Conservation (phyloP, 768 basidiomycete genomes). For the Tricholoma hemisulphureum region DNA sequence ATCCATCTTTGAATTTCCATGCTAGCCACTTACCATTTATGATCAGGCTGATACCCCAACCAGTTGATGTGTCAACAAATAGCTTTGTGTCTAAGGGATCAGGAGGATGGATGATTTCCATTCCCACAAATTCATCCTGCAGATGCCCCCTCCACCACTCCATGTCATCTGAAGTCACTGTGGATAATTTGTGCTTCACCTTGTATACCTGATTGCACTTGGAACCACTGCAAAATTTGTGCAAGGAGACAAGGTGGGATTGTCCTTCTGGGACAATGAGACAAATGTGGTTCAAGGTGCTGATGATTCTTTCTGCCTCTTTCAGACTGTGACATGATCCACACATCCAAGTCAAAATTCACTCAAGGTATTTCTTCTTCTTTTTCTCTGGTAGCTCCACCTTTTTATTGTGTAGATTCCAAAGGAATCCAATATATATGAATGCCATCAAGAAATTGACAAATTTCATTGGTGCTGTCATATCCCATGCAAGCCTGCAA, state of each 20-base stretch:
- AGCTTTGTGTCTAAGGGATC: conserved; percentile 10
- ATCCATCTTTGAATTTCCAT: conserved; percentile 28
- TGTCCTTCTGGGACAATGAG: conserved; percentile 30
- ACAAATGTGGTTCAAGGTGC: conserved; percentile 36
- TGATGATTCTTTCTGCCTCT: conserved; percentile 26
- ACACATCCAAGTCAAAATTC: conserved; percentile 19
- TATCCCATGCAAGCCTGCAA: too few species aligned
- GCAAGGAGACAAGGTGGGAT: conserved; percentile 28
- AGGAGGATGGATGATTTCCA: conserved; percentile 11
- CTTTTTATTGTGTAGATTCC: conserved; percentile 28
- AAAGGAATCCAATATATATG: conserved; percentile 37
- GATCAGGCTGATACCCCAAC: conserved; percentile 19
- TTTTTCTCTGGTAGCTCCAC: conserved; percentile 33
- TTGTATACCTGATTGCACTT: conserved; percentile 7
- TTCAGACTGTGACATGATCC: conserved; percentile 9
- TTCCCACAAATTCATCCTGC: conserved; percentile 8
- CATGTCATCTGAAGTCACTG: conserved; percentile 17
- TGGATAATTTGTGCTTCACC: conserved; percentile 10
- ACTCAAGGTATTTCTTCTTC: conserved; percentile 24
- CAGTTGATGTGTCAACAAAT: conserved; percentile 39
- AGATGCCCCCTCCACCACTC: conserved; percentile 25
- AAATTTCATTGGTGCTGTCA: conserved; percentile 25
- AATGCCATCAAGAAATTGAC: conserved; percentile 25
- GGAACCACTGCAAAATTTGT: conserved; percentile 26
- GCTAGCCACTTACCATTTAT: conserved; percentile 31